Base-by-base conservation (phyloP, 2,329 filamentous ascomycete species). In the Ceratocystis cacaofunesta region DNA sequence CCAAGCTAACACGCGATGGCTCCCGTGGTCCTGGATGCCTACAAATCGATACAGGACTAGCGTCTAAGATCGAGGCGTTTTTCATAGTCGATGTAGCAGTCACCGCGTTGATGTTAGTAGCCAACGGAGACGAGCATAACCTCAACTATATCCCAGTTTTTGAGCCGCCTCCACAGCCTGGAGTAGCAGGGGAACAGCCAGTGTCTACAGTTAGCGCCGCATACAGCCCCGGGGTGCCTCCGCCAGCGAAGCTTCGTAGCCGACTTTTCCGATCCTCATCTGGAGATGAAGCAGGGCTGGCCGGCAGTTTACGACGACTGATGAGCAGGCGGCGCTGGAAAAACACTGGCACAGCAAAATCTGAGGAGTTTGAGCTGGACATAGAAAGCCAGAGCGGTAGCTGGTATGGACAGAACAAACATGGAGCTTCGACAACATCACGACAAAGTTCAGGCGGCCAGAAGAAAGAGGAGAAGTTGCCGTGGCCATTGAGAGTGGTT, bases 51-150 rank as follows among this genome's bases (percentile, higher is more conserved):
- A 86, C 84, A 0, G 76, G 76, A 15, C 78, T 86, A 50, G 84
- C 84, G 0, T 75, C 79, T 62, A 80, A 81, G 71, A 79, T 86
- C 63, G 82, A 85, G 55, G 78, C 79, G 43, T 85, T 82, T 71
- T 87, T 84, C 72, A 74, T 86, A 50, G 77, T 84, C 15, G 84
- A 87, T 70, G 83, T 86, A 0, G 84, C 80, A 3, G 81, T 85
- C 17, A 76, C 82, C 1, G 83, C 84, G 0, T 75, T 86, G 17
- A 72, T 86, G 69, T 75, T 87, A 3, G 83, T 86, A 5, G 83
- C 83, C 1, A 76, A 80, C 62, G 71, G 76, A 6, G 84, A 86
- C 71, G 81, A 82, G 70, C 79, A 79, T 71, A 80, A 79, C 69
- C 48, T 63, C 8, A 28, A 19, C 28, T 58, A 32, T 22, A 36